These are phyloP conservation scores for Gracilariopsis chorda DNA, from an alignment of 23 red algal genomes.

Conservation along the genomic window DNA sequence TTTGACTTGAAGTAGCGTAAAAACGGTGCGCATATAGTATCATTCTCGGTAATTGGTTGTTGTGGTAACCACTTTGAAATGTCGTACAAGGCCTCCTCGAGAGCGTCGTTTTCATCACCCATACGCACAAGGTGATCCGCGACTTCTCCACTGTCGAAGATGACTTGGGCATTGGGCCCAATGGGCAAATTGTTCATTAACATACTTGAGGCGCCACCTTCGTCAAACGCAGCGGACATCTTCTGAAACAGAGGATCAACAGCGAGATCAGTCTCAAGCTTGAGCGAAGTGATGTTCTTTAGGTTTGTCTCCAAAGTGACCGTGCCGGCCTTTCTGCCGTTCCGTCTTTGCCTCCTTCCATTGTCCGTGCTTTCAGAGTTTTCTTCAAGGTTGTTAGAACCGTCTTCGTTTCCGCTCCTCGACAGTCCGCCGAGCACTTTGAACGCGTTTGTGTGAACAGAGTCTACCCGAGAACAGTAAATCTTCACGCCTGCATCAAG, in stretches of 20 bases:
- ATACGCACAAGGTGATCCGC: constrained; percentile 40
- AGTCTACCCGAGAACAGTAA: constrained; percentile 94
- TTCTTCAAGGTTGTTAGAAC: not conserved
- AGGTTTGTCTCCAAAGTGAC: constrained; percentile 85
- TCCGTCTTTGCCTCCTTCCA: constrained; percentile 24
- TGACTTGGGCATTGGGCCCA: constrained; percentile 38
- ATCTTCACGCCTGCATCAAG: constrained; percentile 95
- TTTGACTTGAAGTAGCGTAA: constrained; percentile 34
- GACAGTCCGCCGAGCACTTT: constrained; percentile 83
- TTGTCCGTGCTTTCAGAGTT: not conserved
- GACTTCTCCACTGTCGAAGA: constrained; percentile 70
- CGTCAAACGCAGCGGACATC: constrained; percentile 88
- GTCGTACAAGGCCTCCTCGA: not conserved
- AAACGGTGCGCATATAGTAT: constrained; percentile 33
- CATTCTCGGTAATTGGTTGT: constrained; percentile 11
- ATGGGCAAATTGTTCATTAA: constrained; percentile 72
- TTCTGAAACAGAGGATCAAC: constrained; percentile 94
- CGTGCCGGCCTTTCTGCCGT: constrained; percentile 50
- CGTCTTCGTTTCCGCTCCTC: constrained; percentile 7
- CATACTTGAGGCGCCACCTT: constrained; percentile 77
- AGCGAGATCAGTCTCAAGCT: constrained; percentile 70
- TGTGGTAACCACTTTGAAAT: constrained; percentile 24
- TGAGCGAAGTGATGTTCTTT: constrained; percentile 75
- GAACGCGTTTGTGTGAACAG: constrained; percentile 89
- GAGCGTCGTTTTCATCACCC: not conserved